Percentiles rank a stretch among this genome's conserved stretches.
phyloP scores from a whole-genome alignment of 2,329 filamentous ascomycete genomes.

The Stagonosporopsis vannaccii region DNA sequence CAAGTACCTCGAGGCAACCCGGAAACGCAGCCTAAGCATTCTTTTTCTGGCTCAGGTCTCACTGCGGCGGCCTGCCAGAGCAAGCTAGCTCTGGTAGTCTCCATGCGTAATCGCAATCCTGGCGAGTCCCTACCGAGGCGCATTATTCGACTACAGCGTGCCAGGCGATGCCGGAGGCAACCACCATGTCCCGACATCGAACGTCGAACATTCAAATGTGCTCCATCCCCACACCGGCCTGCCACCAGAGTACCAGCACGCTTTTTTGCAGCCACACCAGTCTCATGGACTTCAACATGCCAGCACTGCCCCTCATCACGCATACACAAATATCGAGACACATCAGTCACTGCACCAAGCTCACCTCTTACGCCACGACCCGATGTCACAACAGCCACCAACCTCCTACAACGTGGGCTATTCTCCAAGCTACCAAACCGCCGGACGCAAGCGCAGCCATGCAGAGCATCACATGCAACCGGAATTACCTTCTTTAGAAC shows the following conservation, averaged over 20 bases:
- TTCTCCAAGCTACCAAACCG: constrained; percentile 37
- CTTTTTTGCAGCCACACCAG: constrained; percentile 48
- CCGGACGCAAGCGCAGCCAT: constrained; percentile 54
- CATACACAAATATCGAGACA: constrained; percentile 51
- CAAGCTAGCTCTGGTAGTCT: constrained; percentile 59
- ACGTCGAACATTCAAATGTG: constrained; percentile 52
- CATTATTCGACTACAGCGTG: constrained; percentile 56
- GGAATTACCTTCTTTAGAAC: constrained; percentile 50
- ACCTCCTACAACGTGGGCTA: constrained; percentile 49
- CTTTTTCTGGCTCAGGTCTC: constrained; percentile 54
- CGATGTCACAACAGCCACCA: constrained; percentile 48
- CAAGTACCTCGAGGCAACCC: constrained; percentile 44
- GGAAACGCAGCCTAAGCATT: constrained; percentile 46
- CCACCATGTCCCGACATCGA: constrained; percentile 50
- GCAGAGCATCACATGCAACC: constrained; percentile 52
- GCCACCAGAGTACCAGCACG: constrained; percentile 46
- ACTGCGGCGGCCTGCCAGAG: constrained; percentile 57
- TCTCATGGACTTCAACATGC: constrained; percentile 51
- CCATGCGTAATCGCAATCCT: constrained; percentile 59
- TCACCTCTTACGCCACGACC: constrained; percentile 44
- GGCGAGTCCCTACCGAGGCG: constrained; percentile 57
- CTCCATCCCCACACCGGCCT: constrained; percentile 49
- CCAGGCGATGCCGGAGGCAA: constrained; percentile 54
- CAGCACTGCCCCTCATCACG: constrained; percentile 42
- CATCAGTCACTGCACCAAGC: constrained; percentile 47